Percentiles rank a stretch among this genome's conserved stretches.
Evolutionary conservation across 1,284 basidiomycete genomes (phyloP).

Genomic region (Tausonia pullulans): DNA sequence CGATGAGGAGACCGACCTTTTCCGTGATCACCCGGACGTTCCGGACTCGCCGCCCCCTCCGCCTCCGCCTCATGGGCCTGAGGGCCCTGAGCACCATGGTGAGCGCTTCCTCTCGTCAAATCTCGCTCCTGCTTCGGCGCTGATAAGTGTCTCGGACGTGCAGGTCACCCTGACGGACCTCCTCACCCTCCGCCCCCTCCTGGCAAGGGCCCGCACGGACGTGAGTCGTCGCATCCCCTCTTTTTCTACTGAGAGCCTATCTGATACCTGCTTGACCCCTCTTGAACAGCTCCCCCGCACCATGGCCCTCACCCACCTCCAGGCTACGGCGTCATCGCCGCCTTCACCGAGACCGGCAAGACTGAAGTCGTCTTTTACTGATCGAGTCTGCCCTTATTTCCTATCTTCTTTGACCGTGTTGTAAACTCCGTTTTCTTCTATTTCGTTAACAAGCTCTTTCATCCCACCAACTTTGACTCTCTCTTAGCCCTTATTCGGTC

Average conservation of each 20-base stretch:
- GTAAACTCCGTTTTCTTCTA: too few species aligned
- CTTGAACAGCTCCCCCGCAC: background rate
- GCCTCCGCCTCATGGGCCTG: slow-evolving; percentile 10
- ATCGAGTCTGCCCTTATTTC: background rate
- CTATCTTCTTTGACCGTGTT: too few species aligned
- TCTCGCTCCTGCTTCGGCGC: background rate
- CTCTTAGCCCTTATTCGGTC: too few species aligned
- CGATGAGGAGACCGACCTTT: background rate
- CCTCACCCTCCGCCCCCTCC: slow-evolving; percentile 5
- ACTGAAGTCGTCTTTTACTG: slow-evolving; percentile 11
- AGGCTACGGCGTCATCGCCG: slow-evolving; percentile 11
- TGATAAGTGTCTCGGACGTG: background rate
- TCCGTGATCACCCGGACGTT: background rate
- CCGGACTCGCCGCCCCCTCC: background rate
- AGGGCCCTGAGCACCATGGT: background rate
- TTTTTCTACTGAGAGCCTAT: background rate
- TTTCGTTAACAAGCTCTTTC: too few species aligned
- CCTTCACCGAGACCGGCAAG: slow-evolving; percentile 11
- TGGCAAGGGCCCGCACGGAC: too few species aligned
- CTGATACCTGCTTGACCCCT: background rate
- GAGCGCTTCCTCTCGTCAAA: background rate
- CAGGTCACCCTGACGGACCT: background rate
- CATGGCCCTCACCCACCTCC: slow-evolving; percentile 1
- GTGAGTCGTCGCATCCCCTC: background rate
- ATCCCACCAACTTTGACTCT: too few species aligned